phyloP scores from a whole-genome alignment of 805 yeast species.

The Cyberlindnera lachancei region DNA sequence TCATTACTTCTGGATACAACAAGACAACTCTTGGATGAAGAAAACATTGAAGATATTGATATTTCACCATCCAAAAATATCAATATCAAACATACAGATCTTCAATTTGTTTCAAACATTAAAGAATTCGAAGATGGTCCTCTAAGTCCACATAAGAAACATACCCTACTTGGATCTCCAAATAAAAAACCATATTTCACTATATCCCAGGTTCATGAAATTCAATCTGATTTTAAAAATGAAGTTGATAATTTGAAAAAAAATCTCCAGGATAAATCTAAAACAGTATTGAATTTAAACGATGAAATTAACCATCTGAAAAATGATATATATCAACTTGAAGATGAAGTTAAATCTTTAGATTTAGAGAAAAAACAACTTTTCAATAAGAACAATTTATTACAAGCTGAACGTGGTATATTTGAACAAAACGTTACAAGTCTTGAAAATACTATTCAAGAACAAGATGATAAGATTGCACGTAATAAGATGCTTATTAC shows the following conservation, averaged over 20 bases:
- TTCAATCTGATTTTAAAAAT: conserved; percentile 19
- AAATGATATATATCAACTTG: conserved; percentile 13
- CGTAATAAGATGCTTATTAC: conserved; percentile 13
- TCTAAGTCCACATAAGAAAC: conserved; percentile 6
- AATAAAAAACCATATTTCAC: conserved; percentile 22
- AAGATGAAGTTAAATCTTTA: conserved; percentile 15
- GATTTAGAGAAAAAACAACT: conserved; percentile 15
- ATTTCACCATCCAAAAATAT: too few relatives aligned
- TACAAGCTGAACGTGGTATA: conserved; percentile 15
- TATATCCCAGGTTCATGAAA: conserved; percentile 21
- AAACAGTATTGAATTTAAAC: conserved; percentile 10
- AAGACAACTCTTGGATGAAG: neutral
- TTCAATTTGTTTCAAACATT: conserved; percentile 4
- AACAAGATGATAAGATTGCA: conserved; percentile 9
- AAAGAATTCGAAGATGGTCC: neutral
- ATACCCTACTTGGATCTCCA: conserved; percentile 10
- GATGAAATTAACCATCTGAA: conserved; percentile 9
- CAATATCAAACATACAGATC: too few relatives aligned
- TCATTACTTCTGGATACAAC: too few relatives aligned
- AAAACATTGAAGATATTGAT: neutral
- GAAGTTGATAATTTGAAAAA: conserved; percentile 18
- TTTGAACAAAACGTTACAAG: conserved; percentile 14
- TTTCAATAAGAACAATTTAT: conserved; percentile 12
- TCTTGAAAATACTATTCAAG: conserved; percentile 7
- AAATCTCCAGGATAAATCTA: conserved; percentile 14